Conservation (phyloP, 2,329 filamentous ascomycete species). For the Fusarium setosum region DNA sequence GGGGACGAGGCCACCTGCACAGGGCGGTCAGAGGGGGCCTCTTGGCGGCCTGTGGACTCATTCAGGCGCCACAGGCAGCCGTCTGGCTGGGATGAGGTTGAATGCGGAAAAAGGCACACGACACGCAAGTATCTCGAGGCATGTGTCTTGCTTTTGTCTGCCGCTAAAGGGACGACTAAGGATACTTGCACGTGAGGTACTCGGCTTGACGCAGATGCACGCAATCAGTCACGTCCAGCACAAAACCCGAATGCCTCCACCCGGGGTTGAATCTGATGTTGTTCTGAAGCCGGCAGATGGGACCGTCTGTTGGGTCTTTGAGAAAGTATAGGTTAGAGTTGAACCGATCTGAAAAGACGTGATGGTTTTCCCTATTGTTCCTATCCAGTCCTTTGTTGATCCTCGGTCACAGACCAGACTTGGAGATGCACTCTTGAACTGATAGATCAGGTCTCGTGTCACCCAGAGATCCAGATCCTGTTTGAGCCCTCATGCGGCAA, state of each 20-base stretch:
- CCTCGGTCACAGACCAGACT: neutral
- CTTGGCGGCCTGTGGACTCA: constrained; percentile 3
- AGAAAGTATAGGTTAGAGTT: neutral
- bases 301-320: neutral
- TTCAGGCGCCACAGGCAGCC: constrained; percentile 36
- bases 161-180: neutral
- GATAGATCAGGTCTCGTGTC: constrained; percentile 27
- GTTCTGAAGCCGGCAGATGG: neutral
- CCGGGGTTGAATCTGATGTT: neutral
- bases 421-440: neutral
- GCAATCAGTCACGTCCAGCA: constrained; percentile 13
- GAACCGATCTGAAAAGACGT: neutral
- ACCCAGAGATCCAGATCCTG: constrained; percentile 5
- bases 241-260: neutral
- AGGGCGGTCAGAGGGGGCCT: constrained; percentile 37
- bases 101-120: constrained; percentile 33
- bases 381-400: constrained; percentile 9
- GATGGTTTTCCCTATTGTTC: neutral
- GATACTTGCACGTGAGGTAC: constrained; percentile 37
- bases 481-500: constrained; percentile 15
- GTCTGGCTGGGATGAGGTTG: constrained; percentile 13
- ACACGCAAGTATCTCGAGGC: constrained; percentile 23
- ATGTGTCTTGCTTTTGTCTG: neutral
- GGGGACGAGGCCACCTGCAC: constrained; percentile 24
- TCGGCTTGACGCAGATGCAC: constrained; percentile 9